phyloP scores from a whole-genome alignment of 1,139 yeast species.

The Suhomyces bokatorum region DNA sequence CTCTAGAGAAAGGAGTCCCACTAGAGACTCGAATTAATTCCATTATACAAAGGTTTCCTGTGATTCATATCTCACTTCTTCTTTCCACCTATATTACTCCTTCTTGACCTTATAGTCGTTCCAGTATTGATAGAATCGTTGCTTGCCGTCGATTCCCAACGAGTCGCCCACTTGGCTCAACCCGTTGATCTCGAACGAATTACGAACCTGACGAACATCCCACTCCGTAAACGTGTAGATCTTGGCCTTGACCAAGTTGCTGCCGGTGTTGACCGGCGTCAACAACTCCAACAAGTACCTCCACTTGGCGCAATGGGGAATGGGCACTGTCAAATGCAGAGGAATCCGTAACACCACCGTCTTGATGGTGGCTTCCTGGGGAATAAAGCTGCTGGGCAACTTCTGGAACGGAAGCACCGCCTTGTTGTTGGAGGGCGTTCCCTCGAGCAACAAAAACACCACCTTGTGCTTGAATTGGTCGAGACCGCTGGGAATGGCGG shows the following conservation, averaged over 20 bases:
- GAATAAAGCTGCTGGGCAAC: slow-evolving; percentile 13
- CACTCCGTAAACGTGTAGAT: slow-evolving; percentile 25
- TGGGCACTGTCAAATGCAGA: slow-evolving; percentile 33
- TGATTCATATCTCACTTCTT: no score
- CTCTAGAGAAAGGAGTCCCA: neutral
- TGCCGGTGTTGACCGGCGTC: slow-evolving; percentile 21
- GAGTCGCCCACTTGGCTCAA: slow-evolving; percentile 30
- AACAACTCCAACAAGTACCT: slow-evolving; percentile 29
- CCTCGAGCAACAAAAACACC: slow-evolving; percentile 61
- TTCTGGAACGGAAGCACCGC: slow-evolving; percentile 50
- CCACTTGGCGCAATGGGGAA: slow-evolving; percentile 27
- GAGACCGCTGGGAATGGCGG: slow-evolving; percentile 18
- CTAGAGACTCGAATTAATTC: neutral
- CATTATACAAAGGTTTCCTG: neutral
- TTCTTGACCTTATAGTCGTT: slow-evolving; percentile 17
- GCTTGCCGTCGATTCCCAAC: slow-evolving; percentile 30
- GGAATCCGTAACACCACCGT: slow-evolving; percentile 49
- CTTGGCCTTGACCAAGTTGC: slow-evolving; percentile 27
- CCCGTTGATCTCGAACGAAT: slow-evolving; percentile 32
- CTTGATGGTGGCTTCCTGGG: slow-evolving; percentile 31
- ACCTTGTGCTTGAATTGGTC: slow-evolving; percentile 31
- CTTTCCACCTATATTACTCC: neutral
- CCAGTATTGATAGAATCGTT: slow-evolving; percentile 37
- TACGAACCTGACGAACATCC: slow-evolving; percentile 20
- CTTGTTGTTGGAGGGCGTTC: slow-evolving; percentile 69